Evolutionary conservation across 2,329 filamentous ascomycete genomes (phyloP).

Genomic region (Akanthomyces uredinophilus): DNA sequence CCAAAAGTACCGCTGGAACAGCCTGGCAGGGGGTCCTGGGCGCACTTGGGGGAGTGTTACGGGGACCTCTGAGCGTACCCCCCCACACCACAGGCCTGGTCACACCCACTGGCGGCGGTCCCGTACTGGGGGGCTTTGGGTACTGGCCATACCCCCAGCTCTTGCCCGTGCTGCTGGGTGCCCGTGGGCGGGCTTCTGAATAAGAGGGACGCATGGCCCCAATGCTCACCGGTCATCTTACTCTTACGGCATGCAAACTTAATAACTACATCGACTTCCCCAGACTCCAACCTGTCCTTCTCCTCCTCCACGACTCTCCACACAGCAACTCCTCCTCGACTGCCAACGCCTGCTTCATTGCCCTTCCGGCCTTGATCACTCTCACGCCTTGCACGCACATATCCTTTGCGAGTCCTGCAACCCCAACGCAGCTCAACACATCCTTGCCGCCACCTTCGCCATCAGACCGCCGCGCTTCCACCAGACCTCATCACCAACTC

Average conservation of each 20-base stretch:
- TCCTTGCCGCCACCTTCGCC: background rate
- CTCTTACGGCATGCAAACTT: slow-evolving; percentile 19
- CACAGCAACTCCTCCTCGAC: background rate
- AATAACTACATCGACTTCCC: slow-evolving; percentile 23
- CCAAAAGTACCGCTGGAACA: slow-evolving; percentile 6
- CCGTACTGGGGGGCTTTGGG: slow-evolving; percentile 10
- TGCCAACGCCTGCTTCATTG: background rate
- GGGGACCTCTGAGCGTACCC: background rate
- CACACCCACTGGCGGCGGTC: slow-evolving; percentile 11
- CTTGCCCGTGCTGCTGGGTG: slow-evolving; percentile 10
- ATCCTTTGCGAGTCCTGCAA: background rate
- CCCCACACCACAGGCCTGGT: background rate
- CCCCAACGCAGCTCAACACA: background rate
- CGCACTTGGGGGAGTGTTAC: background rate
- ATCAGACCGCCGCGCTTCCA: background rate
- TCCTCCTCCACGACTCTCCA: slow-evolving; percentile 17
- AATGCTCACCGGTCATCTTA: slow-evolving; percentile 26
- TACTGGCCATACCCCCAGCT: slow-evolving; percentile 11
- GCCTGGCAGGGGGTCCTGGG: background rate
- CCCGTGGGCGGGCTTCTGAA: slow-evolving; percentile 8
- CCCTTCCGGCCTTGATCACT: background rate
- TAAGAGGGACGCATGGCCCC: slow-evolving; percentile 14
- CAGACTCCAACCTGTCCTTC: slow-evolving; percentile 18
- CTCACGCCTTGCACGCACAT: background rate
- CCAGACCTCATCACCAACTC: background rate